Percentiles rank a stretch among this genome's conserved stretches.
phyloP scores from a whole-genome alignment of 495 filamentous ascomycete genomes.

The Penicillium simplicissimum region DNA sequence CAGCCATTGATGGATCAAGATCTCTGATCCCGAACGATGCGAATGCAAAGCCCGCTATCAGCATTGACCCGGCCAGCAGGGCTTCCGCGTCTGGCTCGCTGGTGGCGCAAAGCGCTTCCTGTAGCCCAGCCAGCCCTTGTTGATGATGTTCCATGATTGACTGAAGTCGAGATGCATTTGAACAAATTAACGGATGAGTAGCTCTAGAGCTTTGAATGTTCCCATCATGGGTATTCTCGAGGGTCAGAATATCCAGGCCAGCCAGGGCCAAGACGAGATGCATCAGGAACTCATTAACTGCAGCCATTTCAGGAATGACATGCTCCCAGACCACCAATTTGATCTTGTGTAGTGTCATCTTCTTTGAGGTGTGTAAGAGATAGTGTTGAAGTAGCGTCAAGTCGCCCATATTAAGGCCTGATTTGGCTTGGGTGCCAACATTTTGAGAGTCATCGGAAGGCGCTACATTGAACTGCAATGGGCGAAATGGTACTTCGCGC shows the following conservation, averaged over 20 bases:
- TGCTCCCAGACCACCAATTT: constrained; percentile 23
- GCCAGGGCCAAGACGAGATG: constrained; percentile 27
- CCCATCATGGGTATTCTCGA: not conserved
- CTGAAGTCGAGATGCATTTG: constrained; percentile 5
- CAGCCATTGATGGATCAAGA: constrained; percentile 5
- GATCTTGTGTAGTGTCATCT: constrained; percentile 17
- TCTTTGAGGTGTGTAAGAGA: constrained; percentile 25
- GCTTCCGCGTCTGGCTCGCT: constrained; percentile 13
- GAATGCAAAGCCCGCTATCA: constrained; percentile 28
- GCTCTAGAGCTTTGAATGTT: not conserved
- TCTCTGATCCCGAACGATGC: constrained; percentile 22
- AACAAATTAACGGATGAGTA: not conserved
- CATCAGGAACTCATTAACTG: constrained; percentile 16
- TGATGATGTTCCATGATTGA: constrained; percentile 29
- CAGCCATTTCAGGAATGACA: constrained; percentile 23
- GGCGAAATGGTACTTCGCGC: constrained; percentile 1
- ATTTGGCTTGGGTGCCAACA: not conserved
- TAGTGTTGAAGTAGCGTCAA: constrained; percentile 25
- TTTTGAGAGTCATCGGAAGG: not conserved
- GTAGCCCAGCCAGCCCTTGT: constrained; percentile 24
- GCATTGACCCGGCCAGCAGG: constrained; percentile 23
- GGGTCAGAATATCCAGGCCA: constrained; percentile 21
- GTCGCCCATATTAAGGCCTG: constrained; percentile 25
- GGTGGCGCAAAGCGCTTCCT: constrained; percentile 15
- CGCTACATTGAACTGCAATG: constrained; percentile 11